Evolutionary conservation across 106 monocot genomes (phyloP).

Genomic region (Apostasia shenzhenica): DNA sequence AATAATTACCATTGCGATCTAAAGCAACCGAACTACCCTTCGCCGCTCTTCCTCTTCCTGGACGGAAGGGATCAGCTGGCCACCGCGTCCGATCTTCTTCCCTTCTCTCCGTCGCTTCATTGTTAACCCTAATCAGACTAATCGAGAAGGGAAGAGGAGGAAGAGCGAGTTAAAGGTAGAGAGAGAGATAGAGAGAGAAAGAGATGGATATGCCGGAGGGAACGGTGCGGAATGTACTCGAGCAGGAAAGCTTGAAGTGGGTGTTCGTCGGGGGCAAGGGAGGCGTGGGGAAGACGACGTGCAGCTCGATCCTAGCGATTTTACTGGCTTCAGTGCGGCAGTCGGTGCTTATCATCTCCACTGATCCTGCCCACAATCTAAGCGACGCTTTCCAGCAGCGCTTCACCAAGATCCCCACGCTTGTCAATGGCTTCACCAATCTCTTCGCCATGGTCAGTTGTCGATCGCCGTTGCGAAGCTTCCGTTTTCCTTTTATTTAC

Average conservation of each 20-base stretch:
- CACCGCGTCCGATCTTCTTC: too few relatives aligned
- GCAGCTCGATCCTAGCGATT: constrained; percentile 85
- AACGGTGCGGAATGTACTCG: constrained; percentile 68
- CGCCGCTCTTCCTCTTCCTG: too few relatives aligned
- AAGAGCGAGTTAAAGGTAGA: not conserved
- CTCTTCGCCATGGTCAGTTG: constrained; percentile 78
- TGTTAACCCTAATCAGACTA: too few relatives aligned
- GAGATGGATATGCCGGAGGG: constrained; percentile 45
- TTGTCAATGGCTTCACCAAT: constrained; percentile 90
- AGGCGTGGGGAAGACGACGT: constrained; percentile 95
- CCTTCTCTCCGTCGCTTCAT: too few relatives aligned
- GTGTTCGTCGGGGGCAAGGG: constrained; percentile 98
- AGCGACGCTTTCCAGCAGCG: constrained; percentile 98
- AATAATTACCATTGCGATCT: too few relatives aligned
- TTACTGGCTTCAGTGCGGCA: constrained; percentile 60
- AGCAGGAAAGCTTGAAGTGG: constrained; percentile 89
- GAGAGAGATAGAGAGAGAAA: constrained; percentile 1
- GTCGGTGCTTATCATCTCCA: constrained; percentile 94
- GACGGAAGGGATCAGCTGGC: too few relatives aligned
- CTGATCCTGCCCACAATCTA: constrained; percentile 98
- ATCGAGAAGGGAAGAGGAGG: not conserved
- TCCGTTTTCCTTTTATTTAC: not conserved
- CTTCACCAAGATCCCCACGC: constrained; percentile 93
- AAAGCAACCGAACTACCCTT: too few relatives aligned
- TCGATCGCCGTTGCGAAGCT: not conserved